Evolutionary conservation across 495 filamentous ascomycete species (phyloP).

Genomic region (Bacidia rubella): DNA sequence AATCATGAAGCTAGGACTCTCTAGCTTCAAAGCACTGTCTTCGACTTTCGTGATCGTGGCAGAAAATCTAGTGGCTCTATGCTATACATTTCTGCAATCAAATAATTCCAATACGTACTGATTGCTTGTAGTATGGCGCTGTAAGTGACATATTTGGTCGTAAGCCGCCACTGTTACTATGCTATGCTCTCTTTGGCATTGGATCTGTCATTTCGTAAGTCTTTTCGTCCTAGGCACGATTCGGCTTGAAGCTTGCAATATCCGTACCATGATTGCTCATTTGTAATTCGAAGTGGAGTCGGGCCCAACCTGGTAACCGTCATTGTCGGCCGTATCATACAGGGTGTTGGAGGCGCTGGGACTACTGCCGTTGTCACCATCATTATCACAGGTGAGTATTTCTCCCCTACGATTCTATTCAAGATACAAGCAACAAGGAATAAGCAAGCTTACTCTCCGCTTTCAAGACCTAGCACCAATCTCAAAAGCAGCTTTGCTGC

Average conservation of each 20-base stretch:
- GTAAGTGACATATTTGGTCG: slow-evolving; percentile 23
- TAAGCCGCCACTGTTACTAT: slow-evolving; percentile 21
- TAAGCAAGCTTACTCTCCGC: too few species aligned
- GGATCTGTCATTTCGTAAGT: slow-evolving; percentile 26
- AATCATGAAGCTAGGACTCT: too few species aligned
- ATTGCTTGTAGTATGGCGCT: slow-evolving; percentile 17
- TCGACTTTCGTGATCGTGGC: too few species aligned
- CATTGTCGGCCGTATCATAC: slow-evolving; percentile 17
- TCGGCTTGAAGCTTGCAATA: neutral
- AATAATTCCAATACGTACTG: too few species aligned
- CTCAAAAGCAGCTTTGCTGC: slow-evolving; percentile 18
- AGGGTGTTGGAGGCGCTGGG: slow-evolving; percentile 22
- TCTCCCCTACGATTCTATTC: neutral
- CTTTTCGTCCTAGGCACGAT: neutral
- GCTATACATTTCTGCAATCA: too few species aligned
- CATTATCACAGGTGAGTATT: slow-evolving; percentile 18
- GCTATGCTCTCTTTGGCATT: slow-evolving; percentile 23
- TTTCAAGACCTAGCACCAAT: slow-evolving; percentile 19
- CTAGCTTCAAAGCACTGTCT: too few species aligned
- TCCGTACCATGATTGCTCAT: too few species aligned
- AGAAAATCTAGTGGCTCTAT: too few species aligned
- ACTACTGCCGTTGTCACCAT: slow-evolving; percentile 21
- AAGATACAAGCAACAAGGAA: slow-evolving; percentile 1
- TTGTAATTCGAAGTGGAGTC: slow-evolving; percentile 19
- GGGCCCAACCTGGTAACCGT: slow-evolving; percentile 17